These are phyloP conservation scores for Cyclotella baltica DNA, from an alignment of 108 stramenopile species.

Conservation along the genomic window DNA sequence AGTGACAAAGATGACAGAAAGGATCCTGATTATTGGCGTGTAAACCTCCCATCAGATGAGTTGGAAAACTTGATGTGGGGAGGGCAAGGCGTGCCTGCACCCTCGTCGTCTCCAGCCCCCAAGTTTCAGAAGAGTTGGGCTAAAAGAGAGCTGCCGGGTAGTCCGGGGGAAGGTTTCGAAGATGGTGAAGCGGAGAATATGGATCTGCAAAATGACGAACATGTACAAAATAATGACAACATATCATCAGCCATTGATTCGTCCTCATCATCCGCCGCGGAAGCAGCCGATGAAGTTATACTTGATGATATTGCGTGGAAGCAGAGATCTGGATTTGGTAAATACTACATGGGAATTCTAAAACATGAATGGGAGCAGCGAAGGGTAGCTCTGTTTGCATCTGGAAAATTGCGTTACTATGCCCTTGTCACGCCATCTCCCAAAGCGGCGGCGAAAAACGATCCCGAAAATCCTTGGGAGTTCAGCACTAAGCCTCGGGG, in stretches of 20 bases:
- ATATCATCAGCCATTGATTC: conserved; percentile 32
- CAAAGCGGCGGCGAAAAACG: neutral
- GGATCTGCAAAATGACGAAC: neutral
- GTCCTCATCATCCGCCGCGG: neutral
- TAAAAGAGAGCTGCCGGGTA: neutral
- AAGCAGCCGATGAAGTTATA: conserved; percentile 36
- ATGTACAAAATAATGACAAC: conserved; percentile 28
- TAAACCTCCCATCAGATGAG: conserved; percentile 28
- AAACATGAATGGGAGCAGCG: conserved; percentile 55
- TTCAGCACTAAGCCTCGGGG: conserved; percentile 45
- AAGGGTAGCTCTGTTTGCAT: conserved; percentile 35
- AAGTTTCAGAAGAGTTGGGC: conserved; percentile 30
- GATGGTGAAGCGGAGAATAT: neutral
- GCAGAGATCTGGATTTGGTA: conserved; percentile 53
- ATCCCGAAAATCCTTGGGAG: conserved; percentile 32
- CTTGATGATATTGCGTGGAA: conserved; percentile 59
- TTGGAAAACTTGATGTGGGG: conserved; percentile 45
- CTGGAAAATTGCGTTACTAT: conserved; percentile 50
- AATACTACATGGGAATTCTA: conserved; percentile 41
- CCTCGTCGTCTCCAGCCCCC: neutral
- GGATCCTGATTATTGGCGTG: conserved; percentile 24
- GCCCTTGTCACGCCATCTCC: conserved; percentile 22
- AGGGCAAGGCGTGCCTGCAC: conserved; percentile 15
- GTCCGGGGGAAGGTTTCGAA: neutral
- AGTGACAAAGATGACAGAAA: neutral